These are phyloP conservation scores for Cytospora mali DNA, from an alignment of 2,329 filamentous ascomycete species.

Conservation along the genomic window DNA sequence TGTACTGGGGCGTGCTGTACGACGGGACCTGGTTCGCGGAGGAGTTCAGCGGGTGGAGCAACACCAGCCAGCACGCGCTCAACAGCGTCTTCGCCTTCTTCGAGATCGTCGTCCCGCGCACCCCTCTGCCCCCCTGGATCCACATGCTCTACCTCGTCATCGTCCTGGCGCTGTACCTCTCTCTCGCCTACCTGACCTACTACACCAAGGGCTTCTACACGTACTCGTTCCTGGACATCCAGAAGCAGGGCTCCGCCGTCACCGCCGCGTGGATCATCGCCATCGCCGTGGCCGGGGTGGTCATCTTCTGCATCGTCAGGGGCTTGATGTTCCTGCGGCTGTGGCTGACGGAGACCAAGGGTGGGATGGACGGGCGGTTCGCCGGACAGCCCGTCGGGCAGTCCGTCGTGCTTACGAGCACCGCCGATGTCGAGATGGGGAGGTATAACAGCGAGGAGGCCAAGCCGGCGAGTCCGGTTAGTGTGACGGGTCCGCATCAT, in stretches of 20 bases:
- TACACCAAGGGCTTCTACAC: slow-evolving; percentile 73
- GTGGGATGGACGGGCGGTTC: slow-evolving; percentile 48
- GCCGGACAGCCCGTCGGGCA: slow-evolving; percentile 32
- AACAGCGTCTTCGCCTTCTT: slow-evolving; percentile 76
- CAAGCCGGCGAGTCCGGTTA: slow-evolving; percentile 12
- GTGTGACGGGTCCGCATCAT: slow-evolving; percentile 13
- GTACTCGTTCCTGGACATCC: slow-evolving; percentile 75
- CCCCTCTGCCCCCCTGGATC: slow-evolving; percentile 61
- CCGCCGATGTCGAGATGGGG: slow-evolving; percentile 23
- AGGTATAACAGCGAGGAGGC: slow-evolving; percentile 1
- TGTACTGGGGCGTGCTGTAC: slow-evolving; percentile 70
- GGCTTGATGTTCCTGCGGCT: slow-evolving; percentile 53
- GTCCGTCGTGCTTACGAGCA: slow-evolving; percentile 28
- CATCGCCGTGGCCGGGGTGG: slow-evolving; percentile 54
- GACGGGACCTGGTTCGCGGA: slow-evolving; percentile 51
- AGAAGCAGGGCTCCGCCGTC: slow-evolving; percentile 48
- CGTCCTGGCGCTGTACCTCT: slow-evolving; percentile 73
- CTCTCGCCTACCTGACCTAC: slow-evolving; percentile 72
- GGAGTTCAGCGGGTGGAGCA: slow-evolving; percentile 62
- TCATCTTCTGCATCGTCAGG: slow-evolving; percentile 58
- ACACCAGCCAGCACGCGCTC: slow-evolving; percentile 73
- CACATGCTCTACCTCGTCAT: slow-evolving; percentile 70
- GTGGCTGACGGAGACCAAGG: slow-evolving; percentile 52
- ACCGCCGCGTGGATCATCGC: slow-evolving; percentile 68
- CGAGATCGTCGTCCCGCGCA: slow-evolving; percentile 71